Conservation (phyloP, 2,329 filamentous ascomycete genomes). For the Hypomyces perniciosus region DNA sequence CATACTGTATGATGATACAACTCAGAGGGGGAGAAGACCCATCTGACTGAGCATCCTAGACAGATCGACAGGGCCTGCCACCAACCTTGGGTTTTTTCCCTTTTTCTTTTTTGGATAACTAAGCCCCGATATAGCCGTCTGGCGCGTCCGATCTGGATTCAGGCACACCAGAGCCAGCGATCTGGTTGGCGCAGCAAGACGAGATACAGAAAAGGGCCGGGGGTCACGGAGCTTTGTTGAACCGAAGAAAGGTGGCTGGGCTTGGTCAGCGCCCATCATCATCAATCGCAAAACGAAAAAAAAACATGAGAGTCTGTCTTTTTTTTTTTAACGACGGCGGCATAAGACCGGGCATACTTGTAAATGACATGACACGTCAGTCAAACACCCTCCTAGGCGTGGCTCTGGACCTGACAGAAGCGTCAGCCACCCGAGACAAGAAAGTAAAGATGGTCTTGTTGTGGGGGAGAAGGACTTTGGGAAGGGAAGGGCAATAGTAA, state of each 20-base stretch:
- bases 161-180: constrained; percentile 4
- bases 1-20: too few species aligned
- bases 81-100: background rate
- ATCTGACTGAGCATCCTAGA: background rate
- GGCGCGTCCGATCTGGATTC: background rate
- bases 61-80: background rate
- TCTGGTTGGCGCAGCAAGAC: constrained; percentile 1
- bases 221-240: background rate
- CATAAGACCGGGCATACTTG: background rate
- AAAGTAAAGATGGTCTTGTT: background rate
- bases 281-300: too few species aligned
- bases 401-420: background rate
- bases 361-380: background rate
- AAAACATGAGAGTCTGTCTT: too few species aligned
- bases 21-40: background rate
- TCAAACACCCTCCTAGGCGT: background rate
- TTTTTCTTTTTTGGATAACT: background rate
- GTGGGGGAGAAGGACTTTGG: background rate
- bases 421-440: constrained; percentile 5
- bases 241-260: background rate
- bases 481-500: background rate
- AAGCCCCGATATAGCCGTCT: background rate
- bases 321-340: too few species aligned
- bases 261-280: background rate
- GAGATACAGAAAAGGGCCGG: background rate